Conservation (phyloP, 352 stramenopile species). For the Paralagenidium karlingii region DNA sequence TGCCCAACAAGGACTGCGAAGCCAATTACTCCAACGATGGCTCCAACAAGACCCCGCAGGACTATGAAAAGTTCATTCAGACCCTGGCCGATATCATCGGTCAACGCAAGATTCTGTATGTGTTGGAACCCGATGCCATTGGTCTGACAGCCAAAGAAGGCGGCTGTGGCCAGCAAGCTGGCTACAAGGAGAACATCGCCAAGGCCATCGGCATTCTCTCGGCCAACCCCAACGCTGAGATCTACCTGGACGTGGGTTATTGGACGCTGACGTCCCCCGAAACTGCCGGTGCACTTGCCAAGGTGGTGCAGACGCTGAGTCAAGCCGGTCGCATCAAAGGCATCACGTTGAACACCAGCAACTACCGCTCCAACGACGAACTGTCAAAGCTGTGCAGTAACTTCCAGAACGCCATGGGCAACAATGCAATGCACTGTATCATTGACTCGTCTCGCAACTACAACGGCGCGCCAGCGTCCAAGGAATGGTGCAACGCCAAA, state of each 20-base stretch:
- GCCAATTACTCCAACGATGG: slow-evolving; percentile 25
- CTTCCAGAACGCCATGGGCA: slow-evolving; percentile 8
- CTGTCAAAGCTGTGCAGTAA: slow-evolving; percentile 28
- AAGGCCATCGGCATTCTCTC: slow-evolving; percentile 33
- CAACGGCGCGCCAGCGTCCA: slow-evolving; percentile 4
- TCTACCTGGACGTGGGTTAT: slow-evolving; percentile 56
- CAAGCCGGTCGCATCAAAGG: slow-evolving; percentile 28
- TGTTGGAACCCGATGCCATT: slow-evolving; percentile 52
- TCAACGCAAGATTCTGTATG: slow-evolving; percentile 40
- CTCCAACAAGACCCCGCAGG: slow-evolving; percentile 16
- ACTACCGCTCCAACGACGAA: slow-evolving; percentile 48
- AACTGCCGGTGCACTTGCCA: slow-evolving; percentile 13
- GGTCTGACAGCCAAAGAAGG: slow-evolving; percentile 24
- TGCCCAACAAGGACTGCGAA: slow-evolving; percentile 54
- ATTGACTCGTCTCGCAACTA: slow-evolving; percentile 10
- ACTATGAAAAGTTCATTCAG: slow-evolving; percentile 33
- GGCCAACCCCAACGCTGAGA: slow-evolving; percentile 29
- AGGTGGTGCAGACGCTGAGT: slow-evolving; percentile 28
- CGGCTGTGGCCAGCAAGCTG: slow-evolving; percentile 20
- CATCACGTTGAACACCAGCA: slow-evolving; percentile 59
- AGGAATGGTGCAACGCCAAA: slow-evolving; percentile 21
- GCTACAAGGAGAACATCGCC: slow-evolving; percentile 40
- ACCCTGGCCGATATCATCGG: slow-evolving; percentile 19
- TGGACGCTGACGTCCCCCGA: slow-evolving; percentile 27
- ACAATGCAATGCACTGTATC: not conserved